Evolutionary conservation across 495 filamentous ascomycete species (phyloP), one percentile per base, ranked within the genome.

Genomic region (Mycothermus thermophilus): DNA sequence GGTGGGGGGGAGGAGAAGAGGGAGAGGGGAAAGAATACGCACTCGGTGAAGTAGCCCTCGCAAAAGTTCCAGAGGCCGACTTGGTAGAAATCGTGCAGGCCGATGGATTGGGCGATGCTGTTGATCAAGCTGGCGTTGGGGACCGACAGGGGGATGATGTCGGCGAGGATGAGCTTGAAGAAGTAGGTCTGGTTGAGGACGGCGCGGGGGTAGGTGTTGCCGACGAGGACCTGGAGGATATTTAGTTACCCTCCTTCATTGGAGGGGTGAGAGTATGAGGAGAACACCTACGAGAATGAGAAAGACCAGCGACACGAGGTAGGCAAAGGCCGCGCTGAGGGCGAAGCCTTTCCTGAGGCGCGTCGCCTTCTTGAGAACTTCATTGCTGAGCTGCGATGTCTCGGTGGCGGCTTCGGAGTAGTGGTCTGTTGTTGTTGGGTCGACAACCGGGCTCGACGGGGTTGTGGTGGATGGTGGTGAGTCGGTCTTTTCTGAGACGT

Each of bases 1-100:
- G 7, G 16, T 22, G 28, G 7, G 15, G 17, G 18, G 16, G 13
- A 27, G 15, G 9, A 21, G 14, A 34, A 5, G 12, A 1, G 1
- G 12, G 25, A 18, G 19, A 32, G 22, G 30, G 20, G 30, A 11
- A 6, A 27, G 43, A 27, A 13, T 6, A 46, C 56, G 9, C 52
- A 63, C 57, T 71, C 57, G 28, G 64, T 64, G 27, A 75, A 57
- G 56, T 84, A 87, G 12, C 87, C 87, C 58, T 88, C 81, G 47
- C 87, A 95, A 52, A 78, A 93, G 23, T 72, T 75, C 86, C 86
- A 95, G 9, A 94, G 54, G 4, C 87, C 87, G 23, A 93, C 84
- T 47, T 83, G 77, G 54, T 96, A 96, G 59, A 90, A 96, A 58
- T 94, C 87, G 44, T 92, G 83, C 12, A 94, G 63, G 5, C 87